Base-by-base conservation (phyloP, 2,329 filamentous ascomycete species). In the Exserohilum turcica region DNA sequence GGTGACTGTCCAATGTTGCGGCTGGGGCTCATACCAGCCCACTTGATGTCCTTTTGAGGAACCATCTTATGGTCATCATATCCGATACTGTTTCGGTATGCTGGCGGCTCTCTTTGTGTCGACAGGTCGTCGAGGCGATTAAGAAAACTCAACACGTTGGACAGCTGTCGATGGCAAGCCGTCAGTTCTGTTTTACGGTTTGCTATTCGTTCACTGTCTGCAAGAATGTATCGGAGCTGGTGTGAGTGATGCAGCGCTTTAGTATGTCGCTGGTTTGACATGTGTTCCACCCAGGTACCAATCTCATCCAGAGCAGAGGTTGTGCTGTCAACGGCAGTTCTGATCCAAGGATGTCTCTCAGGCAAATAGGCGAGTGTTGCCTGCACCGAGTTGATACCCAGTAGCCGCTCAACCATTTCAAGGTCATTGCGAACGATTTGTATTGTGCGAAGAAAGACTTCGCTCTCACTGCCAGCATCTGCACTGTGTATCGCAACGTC, bases 81-180 rank as follows among this genome's bases (percentile, higher is more conserved):
- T 32, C 47, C 43, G 7, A 38, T 51, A 2, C 45, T 49, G 6
- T 56, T 52, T 16, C 45, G 32, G 19, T 58, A 50, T 2, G 27
- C 45, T 9, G 54, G 44, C 1, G 50, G 46, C 9, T 43, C 43
- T 8, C 24, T 2, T 16, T 15, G 48, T 7, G 21, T 35, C 2
- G 51, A 38, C 6, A 47, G 18, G 16, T 55, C 56, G n/a, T 68
- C 66, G 5, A 69, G 36, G 6, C 52, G 56, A 6, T 43, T 38
- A 3, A 69, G 37, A 19, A 59, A 66, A 6, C 37, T 43, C 1
- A 69, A 50, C 1, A 69, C 63, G 24, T 53, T 65, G 6, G 65
- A 68, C 1, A 69, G 32, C 19, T 66, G 63, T 12, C 66, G 66
- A 43, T 69, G 66, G 9, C 66, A 69, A 9, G 57, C 53, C 3